Percentiles rank a stretch among this genome's conserved stretches.
These are phyloP conservation scores for Ochetophila trinervis DNA, from an alignment of 306 rosid species.

Conservation along the genomic window DNA sequence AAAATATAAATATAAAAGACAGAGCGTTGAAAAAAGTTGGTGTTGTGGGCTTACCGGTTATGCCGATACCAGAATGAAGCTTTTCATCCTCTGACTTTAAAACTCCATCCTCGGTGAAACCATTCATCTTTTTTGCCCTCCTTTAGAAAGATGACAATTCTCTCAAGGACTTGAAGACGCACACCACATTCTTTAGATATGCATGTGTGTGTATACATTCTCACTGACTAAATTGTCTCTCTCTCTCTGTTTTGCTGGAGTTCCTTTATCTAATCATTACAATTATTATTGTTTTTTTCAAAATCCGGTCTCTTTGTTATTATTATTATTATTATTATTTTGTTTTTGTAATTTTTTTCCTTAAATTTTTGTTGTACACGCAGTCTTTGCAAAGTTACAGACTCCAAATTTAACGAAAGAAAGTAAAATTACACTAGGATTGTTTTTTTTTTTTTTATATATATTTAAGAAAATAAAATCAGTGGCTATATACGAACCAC, in stretches of 20 bases:
- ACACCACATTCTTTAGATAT: background rate
- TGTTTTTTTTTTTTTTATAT: no score
- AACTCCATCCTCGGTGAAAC: conserved; percentile 18
- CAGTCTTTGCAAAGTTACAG: background rate
- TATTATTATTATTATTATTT: no score
- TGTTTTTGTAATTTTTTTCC: no score
- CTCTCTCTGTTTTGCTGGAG: no score
- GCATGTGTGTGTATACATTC: background rate
- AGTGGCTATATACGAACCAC: no score
- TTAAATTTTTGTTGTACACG: no score
- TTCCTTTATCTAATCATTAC: no score
- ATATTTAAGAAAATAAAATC: no score
- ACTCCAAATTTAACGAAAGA: no score
- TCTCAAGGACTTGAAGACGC: background rate
- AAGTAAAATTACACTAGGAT: no score
- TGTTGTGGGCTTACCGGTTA: conserved; percentile 9
- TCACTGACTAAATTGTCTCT: background rate
- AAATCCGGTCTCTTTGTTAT: no score
- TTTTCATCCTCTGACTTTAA: conserved; percentile 5
- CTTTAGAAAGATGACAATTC: background rate
- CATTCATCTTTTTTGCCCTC: conserved; percentile 16
- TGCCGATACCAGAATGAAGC: conserved; percentile 17
- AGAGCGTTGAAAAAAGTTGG: background rate
- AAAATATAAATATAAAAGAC: background rate
- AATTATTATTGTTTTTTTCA: no score